These are phyloP conservation scores for Exophiala sp. DNA, from an alignment of 2,329 filamentous ascomycete species.

Conservation along the genomic window DNA sequence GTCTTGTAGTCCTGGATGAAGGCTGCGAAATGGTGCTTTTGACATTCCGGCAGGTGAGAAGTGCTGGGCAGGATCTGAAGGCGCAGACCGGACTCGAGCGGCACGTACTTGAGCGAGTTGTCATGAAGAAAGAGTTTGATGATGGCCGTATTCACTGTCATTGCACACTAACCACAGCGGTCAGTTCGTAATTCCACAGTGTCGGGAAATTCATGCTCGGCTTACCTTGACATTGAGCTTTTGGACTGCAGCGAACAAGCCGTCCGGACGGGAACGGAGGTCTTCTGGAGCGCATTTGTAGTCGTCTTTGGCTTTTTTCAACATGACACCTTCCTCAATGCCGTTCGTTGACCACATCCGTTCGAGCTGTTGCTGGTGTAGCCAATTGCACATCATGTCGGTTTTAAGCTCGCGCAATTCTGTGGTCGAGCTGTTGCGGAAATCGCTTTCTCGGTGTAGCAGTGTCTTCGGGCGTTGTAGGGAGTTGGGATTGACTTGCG, in stretches of 20 bases:
- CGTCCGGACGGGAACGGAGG: constrained; percentile 43
- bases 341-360: constrained; percentile 48
- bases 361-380: constrained; percentile 61
- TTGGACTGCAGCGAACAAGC: constrained; percentile 50
- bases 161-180: constrained; percentile 51
- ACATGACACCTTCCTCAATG: constrained; percentile 53
- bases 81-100: constrained; percentile 55
- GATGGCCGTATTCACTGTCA: constrained; percentile 64
- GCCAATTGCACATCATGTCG: constrained; percentile 62
- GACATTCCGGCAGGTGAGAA: constrained; percentile 54
- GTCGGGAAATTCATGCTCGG: constrained; percentile 27
- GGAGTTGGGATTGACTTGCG: not conserved
- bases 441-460: constrained; percentile 16
- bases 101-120: constrained; percentile 53
- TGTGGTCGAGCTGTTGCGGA: constrained; percentile 18
- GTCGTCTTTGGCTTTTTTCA: constrained; percentile 51
- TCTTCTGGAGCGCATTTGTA: constrained; percentile 52
- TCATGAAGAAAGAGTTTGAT: constrained; percentile 59
- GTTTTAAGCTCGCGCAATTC: constrained; percentile 38
- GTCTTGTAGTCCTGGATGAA: constrained; percentile 58
- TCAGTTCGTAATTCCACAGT: not conserved
- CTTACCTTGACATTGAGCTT: constrained; percentile 54
- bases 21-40: constrained; percentile 65
- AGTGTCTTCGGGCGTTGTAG: constrained; percentile 1
- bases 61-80: constrained; percentile 62